Evolutionary conservation across 2,329 filamentous ascomycete genomes (phyloP).

Genomic region (Fusarium heterosporum): DNA sequence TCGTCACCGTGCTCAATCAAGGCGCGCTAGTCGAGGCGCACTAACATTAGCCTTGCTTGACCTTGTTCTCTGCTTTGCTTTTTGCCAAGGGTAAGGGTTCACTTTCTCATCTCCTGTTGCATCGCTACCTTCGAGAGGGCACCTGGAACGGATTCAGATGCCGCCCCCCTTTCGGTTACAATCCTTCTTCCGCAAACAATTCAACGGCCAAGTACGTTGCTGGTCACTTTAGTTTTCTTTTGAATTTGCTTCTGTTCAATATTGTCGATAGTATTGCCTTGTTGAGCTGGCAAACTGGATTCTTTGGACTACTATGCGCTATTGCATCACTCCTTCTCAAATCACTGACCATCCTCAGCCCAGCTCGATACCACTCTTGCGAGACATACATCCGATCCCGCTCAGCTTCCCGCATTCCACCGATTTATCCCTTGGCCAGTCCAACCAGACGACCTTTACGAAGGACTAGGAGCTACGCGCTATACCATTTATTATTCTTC

Average conservation of each 20-base stretch:
- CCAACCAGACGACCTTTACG: conserved; percentile 24
- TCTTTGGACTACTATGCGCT: conserved; percentile 25
- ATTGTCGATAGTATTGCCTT: conserved; percentile 21
- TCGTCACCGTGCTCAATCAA: conserved; percentile 44
- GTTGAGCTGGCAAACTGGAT: conserved; percentile 25
- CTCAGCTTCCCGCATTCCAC: conserved; percentile 41
- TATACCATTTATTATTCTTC: conserved; percentile 26
- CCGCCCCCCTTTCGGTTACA: conserved; percentile 41
- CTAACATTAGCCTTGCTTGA: conserved; percentile 39
- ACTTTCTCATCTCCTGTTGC: conserved; percentile 43
- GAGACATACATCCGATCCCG: conserved; percentile 26
- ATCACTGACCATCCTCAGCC: conserved; percentile 40
- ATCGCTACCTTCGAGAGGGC: conserved; percentile 40
- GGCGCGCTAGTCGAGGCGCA: conserved; percentile 41
- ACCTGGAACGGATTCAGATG: conserved; percentile 38
- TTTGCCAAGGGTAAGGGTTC: conserved; percentile 46
- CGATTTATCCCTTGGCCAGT: conserved; percentile 39
- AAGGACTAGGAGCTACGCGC: conserved; percentile 17
- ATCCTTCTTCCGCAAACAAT: conserved; percentile 36
- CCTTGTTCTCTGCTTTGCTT: conserved; percentile 44
- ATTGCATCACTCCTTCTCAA: conserved; percentile 22
- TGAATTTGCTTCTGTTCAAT: conserved; percentile 22
- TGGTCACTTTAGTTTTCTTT: conserved; percentile 28
- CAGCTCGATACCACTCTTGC: conserved; percentile 34
- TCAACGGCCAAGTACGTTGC: conserved; percentile 39